phyloP scores from a whole-genome alignment of 768 basidiomycete species.

The Suillus paluster region DNA sequence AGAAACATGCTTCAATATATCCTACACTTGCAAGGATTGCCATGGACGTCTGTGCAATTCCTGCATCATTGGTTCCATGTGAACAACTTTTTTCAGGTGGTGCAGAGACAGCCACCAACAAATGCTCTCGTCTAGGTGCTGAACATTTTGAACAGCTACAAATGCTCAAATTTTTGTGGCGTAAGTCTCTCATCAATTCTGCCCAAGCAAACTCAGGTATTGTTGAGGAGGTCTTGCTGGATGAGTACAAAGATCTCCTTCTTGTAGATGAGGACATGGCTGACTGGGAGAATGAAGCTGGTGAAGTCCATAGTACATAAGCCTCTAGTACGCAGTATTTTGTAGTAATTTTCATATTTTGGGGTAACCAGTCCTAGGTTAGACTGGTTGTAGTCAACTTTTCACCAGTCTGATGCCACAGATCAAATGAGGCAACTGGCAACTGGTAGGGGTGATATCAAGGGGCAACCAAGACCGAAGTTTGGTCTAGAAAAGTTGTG shows the following conservation, averaged over 20 bases:
- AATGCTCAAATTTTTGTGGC: slow-evolving; percentile 15
- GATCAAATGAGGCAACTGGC: too few relatives aligned
- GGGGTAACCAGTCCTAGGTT: too few relatives aligned
- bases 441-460: too few relatives aligned
- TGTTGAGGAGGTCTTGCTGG: slow-evolving; percentile 14
- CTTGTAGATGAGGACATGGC: slow-evolving; percentile 2
- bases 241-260: background rate
- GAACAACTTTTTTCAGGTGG: slow-evolving; percentile 19
- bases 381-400: too few relatives aligned
- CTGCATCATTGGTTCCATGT: slow-evolving; percentile 14
- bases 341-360: too few relatives aligned
- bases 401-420: too few relatives aligned
- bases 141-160: slow-evolving; percentile 13
- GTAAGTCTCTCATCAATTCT: slow-evolving; percentile 1
- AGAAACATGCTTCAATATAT: slow-evolving; percentile 3
- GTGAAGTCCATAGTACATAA: background rate
- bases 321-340: background rate
- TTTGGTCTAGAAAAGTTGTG: too few relatives aligned
- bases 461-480: too few relatives aligned
- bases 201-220: too few relatives aligned
- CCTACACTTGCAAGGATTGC: slow-evolving; percentile 1
- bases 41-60: background rate
- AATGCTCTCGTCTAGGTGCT: slow-evolving; percentile 4
- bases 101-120: slow-evolving; percentile 3
- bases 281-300: slow-evolving; percentile 1